Evolutionary conservation across 169 alveolate species (phyloP), one percentile per base, ranked within the genome.

Genomic region (Perkinsus olseni): DNA sequence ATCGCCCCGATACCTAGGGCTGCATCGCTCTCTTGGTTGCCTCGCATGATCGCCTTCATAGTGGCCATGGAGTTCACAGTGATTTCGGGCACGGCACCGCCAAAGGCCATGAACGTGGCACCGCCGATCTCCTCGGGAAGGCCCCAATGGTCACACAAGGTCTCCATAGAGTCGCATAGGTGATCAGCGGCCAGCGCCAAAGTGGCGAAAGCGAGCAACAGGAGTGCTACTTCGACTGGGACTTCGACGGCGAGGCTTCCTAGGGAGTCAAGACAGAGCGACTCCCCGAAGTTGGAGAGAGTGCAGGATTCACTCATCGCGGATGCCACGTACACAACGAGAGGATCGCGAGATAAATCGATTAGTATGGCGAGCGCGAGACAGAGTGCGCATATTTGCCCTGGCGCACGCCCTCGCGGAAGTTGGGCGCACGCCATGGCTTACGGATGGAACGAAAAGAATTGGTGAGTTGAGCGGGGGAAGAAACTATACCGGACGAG

Each of bases 101-200:
- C 92, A 17, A 91, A 39, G 3, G 92, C 92, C 92, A 91, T 91
- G 74, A 91, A 91, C 0, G 92, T 91, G 13, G 92, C 92, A 4
- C 92, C 92, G 20, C 51, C 92, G 92, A 91, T 40, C 38, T 91
- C 92, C 37, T 91, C 92, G 0, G 74, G 92, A 3, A 91, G 51
- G 38, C 50, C 50, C 48, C 39, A 40, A 38, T 91, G 92, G 37
- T 91, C 92, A 40, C 92, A 91, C 20, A 91, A 38, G 17, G 92
- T 91, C n/a, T 91, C 92, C 92, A 91, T 91, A 24, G 92, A 38
- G n/a, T 91, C 50, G 92, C 92, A 91, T 24, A 91, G 50, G 92
- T 91, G 92, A 36, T 91, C 92, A 28, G 92, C 92, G 50, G 92
- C 92, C 38, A 91, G 3, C 17, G 92, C 92, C 74, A 91, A 91